phyloP scores from a whole-genome alignment of 768 basidiomycete species.

The Serpula lacrymans region DNA sequence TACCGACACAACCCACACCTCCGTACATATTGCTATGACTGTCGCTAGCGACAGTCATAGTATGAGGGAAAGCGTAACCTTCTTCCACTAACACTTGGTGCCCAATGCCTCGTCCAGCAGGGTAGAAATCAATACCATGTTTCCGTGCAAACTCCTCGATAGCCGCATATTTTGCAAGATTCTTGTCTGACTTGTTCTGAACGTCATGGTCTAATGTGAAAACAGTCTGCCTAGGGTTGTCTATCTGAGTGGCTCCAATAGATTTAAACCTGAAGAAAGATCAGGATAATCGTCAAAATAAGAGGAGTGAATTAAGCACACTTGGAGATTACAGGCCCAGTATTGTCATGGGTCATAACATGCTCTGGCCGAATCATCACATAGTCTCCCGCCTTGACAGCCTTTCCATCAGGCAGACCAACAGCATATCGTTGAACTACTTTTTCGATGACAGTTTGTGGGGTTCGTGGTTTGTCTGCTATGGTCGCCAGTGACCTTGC shows the following conservation, averaged over 20 bases:
- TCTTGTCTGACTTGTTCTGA: constrained; percentile 89
- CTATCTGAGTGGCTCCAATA: constrained; percentile 83
- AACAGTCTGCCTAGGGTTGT: constrained; percentile 80
- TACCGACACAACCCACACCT: constrained; percentile 95
- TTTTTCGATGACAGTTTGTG: constrained; percentile 95
- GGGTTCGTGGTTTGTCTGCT: constrained; percentile 30
- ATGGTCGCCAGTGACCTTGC: constrained; percentile 31
- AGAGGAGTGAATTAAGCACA: constrained; percentile 33
- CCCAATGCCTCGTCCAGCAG: constrained; percentile 95
- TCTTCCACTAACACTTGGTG: constrained; percentile 98
- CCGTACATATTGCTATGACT: constrained; percentile 99
- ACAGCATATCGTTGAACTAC: constrained; percentile 97
- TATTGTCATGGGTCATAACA: constrained; percentile 99
- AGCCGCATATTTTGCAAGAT: constrained; percentile 85
- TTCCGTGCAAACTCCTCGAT: constrained; percentile 89
- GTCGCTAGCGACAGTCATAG: constrained; percentile 93
- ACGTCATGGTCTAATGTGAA: constrained; percentile 99
- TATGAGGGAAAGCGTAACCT: constrained; percentile 95
- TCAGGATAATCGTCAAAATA: constrained; percentile 6
- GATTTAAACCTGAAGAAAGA: constrained; percentile 74
- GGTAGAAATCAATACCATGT: constrained; percentile 91
- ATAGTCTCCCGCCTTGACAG: constrained; percentile 94
- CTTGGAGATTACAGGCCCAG: constrained; percentile 98
- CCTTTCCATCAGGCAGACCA: constrained; percentile 74
- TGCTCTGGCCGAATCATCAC: constrained; percentile 99